A percentile compares a stretch with the other conserved stretches of the same genome.
Evolutionary conservation across 2,329 filamentous ascomycete genomes (phyloP).

Genomic region (Sporothrix dimorphospora): DNA sequence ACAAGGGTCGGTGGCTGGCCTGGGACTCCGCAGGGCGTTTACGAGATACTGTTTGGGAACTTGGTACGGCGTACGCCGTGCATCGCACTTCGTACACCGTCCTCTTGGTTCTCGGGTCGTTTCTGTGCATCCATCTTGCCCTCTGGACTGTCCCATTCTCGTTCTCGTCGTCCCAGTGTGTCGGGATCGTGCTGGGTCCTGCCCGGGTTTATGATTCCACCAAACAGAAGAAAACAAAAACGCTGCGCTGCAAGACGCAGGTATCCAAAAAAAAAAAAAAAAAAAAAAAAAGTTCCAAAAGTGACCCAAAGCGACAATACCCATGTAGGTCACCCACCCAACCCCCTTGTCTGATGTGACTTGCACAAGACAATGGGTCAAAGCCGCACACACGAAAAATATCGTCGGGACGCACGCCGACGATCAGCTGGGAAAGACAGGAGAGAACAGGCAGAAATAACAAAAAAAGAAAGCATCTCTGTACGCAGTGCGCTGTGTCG

Average conservation of each 20-base stretch:
- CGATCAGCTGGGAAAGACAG: not conserved
- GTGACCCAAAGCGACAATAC: not conserved
- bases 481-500: not conserved
- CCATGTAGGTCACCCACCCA: not conserved
- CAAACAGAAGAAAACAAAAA: not conserved
- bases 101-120: conserved; percentile 14
- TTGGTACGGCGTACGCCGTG: not conserved
- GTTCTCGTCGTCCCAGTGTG: conserved; percentile 12
- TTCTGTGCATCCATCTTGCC: not conserved
- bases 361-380: not conserved
- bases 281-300: not conserved
- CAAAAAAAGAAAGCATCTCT: not conserved
- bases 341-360: not conserved
- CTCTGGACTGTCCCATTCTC: not conserved
- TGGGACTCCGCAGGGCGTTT: not conserved
- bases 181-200: not conserved
- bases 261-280: conserved; percentile 1
- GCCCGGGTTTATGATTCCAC: too few relatives aligned
- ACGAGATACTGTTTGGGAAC: conserved; percentile 9
- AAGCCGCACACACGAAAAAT: not conserved
- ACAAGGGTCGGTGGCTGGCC: not conserved
- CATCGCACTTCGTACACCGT: not conserved
- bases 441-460: not conserved
- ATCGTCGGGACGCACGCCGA: not conserved
- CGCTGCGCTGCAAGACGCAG: too few relatives aligned